These are phyloP conservation scores for Penicillium sp. DNA, from an alignment of 2,329 filamentous ascomycete species.

Conservation along the genomic window DNA sequence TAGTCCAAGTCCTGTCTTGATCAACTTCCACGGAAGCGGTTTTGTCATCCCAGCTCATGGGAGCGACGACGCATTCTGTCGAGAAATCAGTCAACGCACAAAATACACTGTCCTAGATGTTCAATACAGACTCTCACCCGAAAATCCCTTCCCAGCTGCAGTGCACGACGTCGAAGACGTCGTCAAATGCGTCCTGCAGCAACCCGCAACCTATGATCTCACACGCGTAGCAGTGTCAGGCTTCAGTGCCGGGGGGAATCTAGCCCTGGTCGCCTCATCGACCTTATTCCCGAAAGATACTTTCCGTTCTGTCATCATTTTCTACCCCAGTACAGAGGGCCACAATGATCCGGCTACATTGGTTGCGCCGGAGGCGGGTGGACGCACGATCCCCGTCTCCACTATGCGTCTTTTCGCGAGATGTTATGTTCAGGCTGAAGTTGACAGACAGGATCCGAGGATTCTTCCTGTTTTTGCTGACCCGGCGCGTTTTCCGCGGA, in stretches of 20 bases:
- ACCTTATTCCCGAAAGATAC: neutral
- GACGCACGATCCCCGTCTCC: neutral
- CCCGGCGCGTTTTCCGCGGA: neutral
- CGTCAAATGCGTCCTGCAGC: slow-evolving; percentile 11
- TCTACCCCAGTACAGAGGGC: slow-evolving; percentile 3
- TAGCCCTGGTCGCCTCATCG: neutral
- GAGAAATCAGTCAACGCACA: slow-evolving; percentile 4
- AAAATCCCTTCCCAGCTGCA: slow-evolving; percentile 30
- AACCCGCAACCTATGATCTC: neutral
- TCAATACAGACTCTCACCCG: slow-evolving; percentile 32
- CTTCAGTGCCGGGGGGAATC: slow-evolving; percentile 1
- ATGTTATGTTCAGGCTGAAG: neutral
- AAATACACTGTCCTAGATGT: slow-evolving; percentile 27
- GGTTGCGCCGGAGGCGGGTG: slow-evolving; percentile 2
- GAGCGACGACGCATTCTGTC: slow-evolving; percentile 12
- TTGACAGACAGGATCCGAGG: neutral
- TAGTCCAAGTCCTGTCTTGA: slow-evolving; percentile 11
- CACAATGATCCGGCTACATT: neutral
- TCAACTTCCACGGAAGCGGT: slow-evolving; percentile 21
- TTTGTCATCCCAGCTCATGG: slow-evolving; percentile 18
- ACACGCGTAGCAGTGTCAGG: neutral
- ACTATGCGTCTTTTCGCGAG: neutral
- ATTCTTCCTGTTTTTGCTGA: neutral
- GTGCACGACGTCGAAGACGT: slow-evolving; percentile 32
- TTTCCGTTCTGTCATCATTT: slow-evolving; percentile 1